Percentiles rank a stretch among this genome's conserved stretches.
These are phyloP conservation scores for Endoconidiophora laricicola DNA, from an alignment of 2,329 filamentous ascomycete genomes.

Conservation along the genomic window DNA sequence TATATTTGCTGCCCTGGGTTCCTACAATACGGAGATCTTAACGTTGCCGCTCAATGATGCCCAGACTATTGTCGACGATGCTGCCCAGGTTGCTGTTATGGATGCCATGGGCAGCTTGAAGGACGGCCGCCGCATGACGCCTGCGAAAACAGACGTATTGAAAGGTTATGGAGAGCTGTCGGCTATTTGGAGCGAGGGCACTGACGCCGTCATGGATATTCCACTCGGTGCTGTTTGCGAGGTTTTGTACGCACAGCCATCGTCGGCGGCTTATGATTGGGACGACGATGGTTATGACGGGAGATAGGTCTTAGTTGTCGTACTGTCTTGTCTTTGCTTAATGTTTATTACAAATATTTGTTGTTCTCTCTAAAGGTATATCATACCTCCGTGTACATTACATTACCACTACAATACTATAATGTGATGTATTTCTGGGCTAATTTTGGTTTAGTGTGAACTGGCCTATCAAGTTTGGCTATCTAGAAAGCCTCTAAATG, in stretches of 20 bases:
- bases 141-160: constrained; percentile 20
- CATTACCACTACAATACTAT: too few relatives aligned
- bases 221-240: constrained; percentile 90
- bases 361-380: background rate
- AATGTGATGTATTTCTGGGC: too few relatives aligned
- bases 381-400: background rate
- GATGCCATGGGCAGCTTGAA: constrained; percentile 47
- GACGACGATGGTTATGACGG: background rate
- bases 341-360: background rate
- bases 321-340: background rate
- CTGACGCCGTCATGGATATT: constrained; percentile 94
- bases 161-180: constrained; percentile 29
- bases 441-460: too few relatives aligned
- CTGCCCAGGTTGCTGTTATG: constrained; percentile 68
- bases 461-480: too few relatives aligned
- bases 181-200: constrained; percentile 75
- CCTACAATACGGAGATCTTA: constrained; percentile 78
- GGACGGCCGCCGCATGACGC: constrained; percentile 21
- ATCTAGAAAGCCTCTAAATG: too few relatives aligned
- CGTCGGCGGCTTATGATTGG: constrained; percentile 1
- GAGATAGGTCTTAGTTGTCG: background rate
- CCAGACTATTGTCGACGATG: constrained; percentile 84
- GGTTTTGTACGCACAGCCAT: constrained; percentile 51
- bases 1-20: constrained; percentile 82
- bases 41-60: constrained; percentile 65